Evolutionary conservation across 345 rosid genomes (phyloP).

Genomic region (Anacardium occidentale): DNA sequence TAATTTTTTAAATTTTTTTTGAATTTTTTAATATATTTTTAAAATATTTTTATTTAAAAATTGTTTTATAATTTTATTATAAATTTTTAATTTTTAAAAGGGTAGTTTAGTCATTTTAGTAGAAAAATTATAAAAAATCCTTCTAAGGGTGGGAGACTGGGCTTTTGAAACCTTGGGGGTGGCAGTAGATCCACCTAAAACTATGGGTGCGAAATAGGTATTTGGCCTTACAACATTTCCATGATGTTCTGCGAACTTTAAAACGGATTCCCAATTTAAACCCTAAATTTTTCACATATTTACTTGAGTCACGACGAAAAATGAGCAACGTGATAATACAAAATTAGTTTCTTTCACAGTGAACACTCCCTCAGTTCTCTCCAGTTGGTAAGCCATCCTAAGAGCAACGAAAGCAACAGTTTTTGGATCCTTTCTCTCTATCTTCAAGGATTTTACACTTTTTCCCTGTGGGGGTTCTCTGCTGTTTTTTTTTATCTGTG

Average conservation of each 20-base stretch:
- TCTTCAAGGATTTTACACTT: background rate
- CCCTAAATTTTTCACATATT: background rate
- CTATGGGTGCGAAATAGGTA: too few relatives aligned
- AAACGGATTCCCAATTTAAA: background rate
- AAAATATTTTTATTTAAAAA: too few relatives aligned
- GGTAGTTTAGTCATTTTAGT: too few relatives aligned
- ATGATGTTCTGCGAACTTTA: background rate
- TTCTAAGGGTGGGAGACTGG: too few relatives aligned
- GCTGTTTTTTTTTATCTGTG: conserved; percentile 17
- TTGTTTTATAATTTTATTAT: too few relatives aligned
- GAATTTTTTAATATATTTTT: too few relatives aligned
- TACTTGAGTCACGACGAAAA: background rate
- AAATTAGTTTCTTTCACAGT: conserved; percentile 13
- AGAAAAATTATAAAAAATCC: too few relatives aligned
- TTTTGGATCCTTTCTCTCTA: conserved; percentile 20
- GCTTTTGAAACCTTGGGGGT: too few relatives aligned
- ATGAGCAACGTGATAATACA: background rate
- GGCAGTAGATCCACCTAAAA: too few relatives aligned
- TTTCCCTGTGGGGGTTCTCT: conserved; percentile 19
- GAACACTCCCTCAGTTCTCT: background rate
- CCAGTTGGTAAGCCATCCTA: conserved; percentile 15
- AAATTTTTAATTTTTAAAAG: too few relatives aligned
- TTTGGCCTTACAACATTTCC: background rate
- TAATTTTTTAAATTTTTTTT: too few relatives aligned
- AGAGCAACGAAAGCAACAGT: background rate